These are phyloP conservation scores for Colletotrichum godetiae DNA, from an alignment of 2,329 filamentous ascomycete species.

Conservation along the genomic window DNA sequence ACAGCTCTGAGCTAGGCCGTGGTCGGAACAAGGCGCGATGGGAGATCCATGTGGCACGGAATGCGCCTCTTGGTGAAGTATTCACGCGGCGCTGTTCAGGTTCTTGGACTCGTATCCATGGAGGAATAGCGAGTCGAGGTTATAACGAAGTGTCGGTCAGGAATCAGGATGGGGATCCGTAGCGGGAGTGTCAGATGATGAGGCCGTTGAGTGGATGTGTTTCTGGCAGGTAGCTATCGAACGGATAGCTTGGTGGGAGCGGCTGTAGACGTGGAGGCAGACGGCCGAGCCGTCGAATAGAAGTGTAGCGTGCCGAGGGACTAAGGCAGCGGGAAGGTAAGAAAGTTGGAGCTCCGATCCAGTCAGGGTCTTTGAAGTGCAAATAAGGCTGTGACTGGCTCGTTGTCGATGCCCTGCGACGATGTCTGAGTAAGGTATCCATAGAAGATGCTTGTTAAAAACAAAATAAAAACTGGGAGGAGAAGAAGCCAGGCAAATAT, in stretches of 20 bases:
- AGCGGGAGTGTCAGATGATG: constrained; percentile 35
- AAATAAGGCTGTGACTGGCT: constrained; percentile 3
- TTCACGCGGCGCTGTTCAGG: constrained; percentile 2
- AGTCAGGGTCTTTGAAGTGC: background rate
- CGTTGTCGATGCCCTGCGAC: background rate
- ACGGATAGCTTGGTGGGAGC: constrained; percentile 5
- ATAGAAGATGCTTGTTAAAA: background rate
- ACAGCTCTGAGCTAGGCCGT: background rate
- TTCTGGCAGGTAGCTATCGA: constrained; percentile 34
- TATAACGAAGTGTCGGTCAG: constrained; percentile 28
- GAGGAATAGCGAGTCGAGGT: constrained; percentile 3
- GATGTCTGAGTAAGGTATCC: background rate
- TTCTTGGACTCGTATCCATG: constrained; percentile 10
- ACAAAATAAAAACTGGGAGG: background rate
- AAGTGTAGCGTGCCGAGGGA: background rate
- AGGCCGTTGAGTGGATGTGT: constrained; percentile 42
- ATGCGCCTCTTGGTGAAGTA: background rate
- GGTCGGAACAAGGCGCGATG: background rate
- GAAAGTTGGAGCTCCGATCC: constrained; percentile 13
- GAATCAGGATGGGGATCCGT: constrained; percentile 11
- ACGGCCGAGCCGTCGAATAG: constrained; percentile 7
- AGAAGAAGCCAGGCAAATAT: background rate
- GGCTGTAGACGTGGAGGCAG: constrained; percentile 17
- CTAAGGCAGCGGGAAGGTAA: constrained; percentile 18
- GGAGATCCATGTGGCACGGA: constrained; percentile 1